Base-by-base conservation (phyloP, 805 yeast species). In the Saccharomycopsis fermentans region DNA sequence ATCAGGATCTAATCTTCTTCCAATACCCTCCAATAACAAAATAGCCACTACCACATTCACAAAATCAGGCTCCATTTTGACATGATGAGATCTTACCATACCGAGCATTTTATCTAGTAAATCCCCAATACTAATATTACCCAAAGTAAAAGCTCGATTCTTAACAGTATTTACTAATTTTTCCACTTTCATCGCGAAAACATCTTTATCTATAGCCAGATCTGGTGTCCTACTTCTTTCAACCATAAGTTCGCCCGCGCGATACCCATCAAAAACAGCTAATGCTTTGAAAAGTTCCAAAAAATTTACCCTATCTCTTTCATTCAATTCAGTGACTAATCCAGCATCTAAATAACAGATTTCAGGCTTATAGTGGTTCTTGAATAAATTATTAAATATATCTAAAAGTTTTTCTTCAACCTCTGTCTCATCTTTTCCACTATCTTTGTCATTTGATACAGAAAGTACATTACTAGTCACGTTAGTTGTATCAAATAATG, bases 41-140 rank as follows among this genome's bases (percentile, higher is more conserved):
- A 94, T 90, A 0, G 98, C 96, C 35, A 94, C 90, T n/a, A 94
- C 86, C 26, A 94, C 96, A 34, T 96, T 90, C 50, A 94, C 84
- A 68, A 94, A 94, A 70, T 94, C 99, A 6, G 96, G 95, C 68
- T 94, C 99, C 96, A 94, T 87, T 67, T 97, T 79, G 24, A 94
- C 99, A 70, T 94, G 99, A 70, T 94, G 99, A 11, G 77, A 74
- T 62, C 98, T 76, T 19, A 94, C 98, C 97, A 94, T 90, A 2
- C 84, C 76, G 59, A 94, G 77, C 77, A 92, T 91, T 66, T 83
- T 86, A 64, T 90, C 94, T 59, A 94, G 75, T 59, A 94, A 74
- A 66, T 91, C 97, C 3, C 98, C 97, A 62, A 94, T 88, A 39
- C 92, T 87, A 14, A 94, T 85, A 53, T 90, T 87, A 0, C 98